These are phyloP conservation scores for Chenopodium berlandieri DNA, from an alignment of 148 eudicot genomes.

Conservation along the genomic window DNA sequence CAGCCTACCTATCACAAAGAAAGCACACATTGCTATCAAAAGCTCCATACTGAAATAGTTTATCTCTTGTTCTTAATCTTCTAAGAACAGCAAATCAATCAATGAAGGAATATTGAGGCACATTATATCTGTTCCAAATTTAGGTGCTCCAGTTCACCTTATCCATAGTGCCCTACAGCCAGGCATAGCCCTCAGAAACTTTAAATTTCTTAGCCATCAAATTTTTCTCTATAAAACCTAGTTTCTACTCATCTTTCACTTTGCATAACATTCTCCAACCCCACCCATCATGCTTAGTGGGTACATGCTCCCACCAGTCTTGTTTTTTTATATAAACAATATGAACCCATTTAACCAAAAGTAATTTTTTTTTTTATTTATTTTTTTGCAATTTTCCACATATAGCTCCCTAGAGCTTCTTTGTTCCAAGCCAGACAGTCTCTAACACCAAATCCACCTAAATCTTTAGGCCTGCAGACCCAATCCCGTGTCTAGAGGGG, in stretches of 20 bases:
- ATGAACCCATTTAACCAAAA: background rate
- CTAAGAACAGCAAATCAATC: background rate
- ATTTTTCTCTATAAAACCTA: background rate
- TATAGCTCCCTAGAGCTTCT: background rate
- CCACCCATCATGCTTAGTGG: background rate
- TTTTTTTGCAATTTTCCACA: no score
- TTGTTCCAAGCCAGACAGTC: background rate
- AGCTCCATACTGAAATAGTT: background rate
- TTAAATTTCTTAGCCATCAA: no score
- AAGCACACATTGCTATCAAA: no score
- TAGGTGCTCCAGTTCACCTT: background rate
- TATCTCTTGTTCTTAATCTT: background rate
- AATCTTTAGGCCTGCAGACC: background rate
- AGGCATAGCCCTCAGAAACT: no score
- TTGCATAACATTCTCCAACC: background rate
- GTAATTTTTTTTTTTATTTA: no score
- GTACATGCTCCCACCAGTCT: background rate
- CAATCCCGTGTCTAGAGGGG: background rate
- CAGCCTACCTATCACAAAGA: no score
- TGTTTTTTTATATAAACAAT: background rate
- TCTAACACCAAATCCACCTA: background rate
- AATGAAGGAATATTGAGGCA: background rate
- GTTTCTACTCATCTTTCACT: background rate
- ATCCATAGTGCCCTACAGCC: no score
- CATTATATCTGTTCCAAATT: background rate